Base-by-base conservation (phyloP, 2,329 filamentous ascomycete species). In the Penicillium sumatraense region DNA sequence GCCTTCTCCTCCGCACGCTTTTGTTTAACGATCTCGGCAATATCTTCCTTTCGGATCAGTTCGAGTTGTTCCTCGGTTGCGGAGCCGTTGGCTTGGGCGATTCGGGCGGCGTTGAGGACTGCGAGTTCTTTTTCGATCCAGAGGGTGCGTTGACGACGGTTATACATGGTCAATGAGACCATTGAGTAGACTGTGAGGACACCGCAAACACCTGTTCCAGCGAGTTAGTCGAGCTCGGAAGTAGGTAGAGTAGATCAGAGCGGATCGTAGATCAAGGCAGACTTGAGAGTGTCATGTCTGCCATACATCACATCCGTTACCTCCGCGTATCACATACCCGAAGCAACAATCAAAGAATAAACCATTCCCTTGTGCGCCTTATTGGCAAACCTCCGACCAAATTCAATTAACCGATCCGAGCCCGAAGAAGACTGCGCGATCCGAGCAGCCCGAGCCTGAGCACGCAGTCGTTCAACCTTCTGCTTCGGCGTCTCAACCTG, bases 391-490 rank as follows among this genome's bases (percentile, higher is more conserved):
- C 75, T 69, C 54, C 84, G 75, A 16, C 84, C 84, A 45, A 77
- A 68, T 48, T 80, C 75, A 53, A 86, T 78, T 42, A 81, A 64
- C 40, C 75, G 74, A 72, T 89, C 86, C 66, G 83, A 79, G 36
- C 74, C 74, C 20, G 80, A 82, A 48, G 83, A 86, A 44, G 81
- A 78, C 66, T 83, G 80, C 41, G 86, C 83, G 63, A 82, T 80
- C 72, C 84, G 84, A 42, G 87, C 86, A n/a, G 85, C 85, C 55
- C 86, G 80, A 70, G 89, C 86, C 58, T 87, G 86, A 42, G 86
- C 86, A 51, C 88, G 81, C 66, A 91, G 76, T 57, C 88, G 81
- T 60, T 85, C 82, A 31, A 91, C 88, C 65, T 87, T 86, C 75
- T 90, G 83, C 71, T 86, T 85, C 47, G 88, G 83, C 1, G 87